Base-by-base conservation (phyloP, 176 grass and related monocot species). In the Dendrocalamus sinicus region DNA sequence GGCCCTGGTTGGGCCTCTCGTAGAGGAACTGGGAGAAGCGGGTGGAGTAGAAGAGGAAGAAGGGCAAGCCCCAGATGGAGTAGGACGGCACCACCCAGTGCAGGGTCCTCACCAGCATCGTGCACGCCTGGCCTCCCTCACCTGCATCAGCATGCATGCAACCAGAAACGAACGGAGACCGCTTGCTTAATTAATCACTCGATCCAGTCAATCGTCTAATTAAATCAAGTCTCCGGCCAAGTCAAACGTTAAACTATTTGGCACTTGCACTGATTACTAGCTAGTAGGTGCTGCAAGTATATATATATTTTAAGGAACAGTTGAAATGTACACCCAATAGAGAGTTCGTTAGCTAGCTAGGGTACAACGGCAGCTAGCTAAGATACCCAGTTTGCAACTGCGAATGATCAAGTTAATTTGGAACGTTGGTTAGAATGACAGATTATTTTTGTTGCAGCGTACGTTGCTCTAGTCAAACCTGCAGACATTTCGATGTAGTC, bases 1-100 rank as follows among this genome's bases (percentile, higher is more conserved):
- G 0, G 7, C 96, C 90, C 83, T 94, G 92, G 85, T 88, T 86
- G 41, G 96, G 96, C 6, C 93, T 88, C 87, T 96, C 84, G 82
- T 99, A 93, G 14, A 99, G 77, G 84, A 99, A 92, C 79, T 99
- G 96, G 11, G 96, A 86, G 15, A 90, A 86, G 3, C 96, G 93
- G 0, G 93, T 99, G 59, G 96, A 94, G 81, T 88, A 99, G 96
- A 99, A 96, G 58, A 99, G 63, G 87, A 88, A 99, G 88, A 99
- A 96, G 19, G 96, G 96, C 30, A 99, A 68, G 4, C 96, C 96
- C 96, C 92, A 99, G 51, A 99, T 94, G 72, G 96, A 99, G 87
- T 99, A 99, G 40, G 96, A 99, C 11, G 96, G 96, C 51, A 99
- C 93, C 54, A 93, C 93, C 96, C 96, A 99, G 62, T 99, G 96